These are phyloP conservation scores for Colletotrichum cordylinicola DNA, from an alignment of 2,329 filamentous ascomycete genomes.

Conservation along the genomic window DNA sequence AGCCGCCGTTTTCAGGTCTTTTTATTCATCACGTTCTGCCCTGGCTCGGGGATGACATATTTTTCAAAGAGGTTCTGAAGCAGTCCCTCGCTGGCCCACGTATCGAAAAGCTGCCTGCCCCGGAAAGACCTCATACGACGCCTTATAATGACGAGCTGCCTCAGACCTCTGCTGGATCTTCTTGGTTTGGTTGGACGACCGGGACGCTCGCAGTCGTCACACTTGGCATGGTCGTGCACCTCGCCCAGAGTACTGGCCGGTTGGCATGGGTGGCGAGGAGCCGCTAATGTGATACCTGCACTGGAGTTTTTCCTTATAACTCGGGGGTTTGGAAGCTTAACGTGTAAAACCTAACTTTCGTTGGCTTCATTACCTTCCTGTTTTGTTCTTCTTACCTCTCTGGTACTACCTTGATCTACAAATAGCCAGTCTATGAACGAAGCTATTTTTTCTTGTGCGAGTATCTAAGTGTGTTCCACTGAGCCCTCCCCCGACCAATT, in stretches of 20 bases:
- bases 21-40: neutral
- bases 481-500: too few relatives aligned
- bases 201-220: neutral
- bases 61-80: neutral
- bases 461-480: too few relatives aligned
- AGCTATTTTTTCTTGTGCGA: too few relatives aligned
- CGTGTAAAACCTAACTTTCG: too few relatives aligned
- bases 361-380: too few relatives aligned
- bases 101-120: neutral
- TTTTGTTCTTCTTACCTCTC: too few relatives aligned
- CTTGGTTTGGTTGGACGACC: neutral
- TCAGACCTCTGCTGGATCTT: neutral
- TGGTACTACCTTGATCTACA: too few relatives aligned
- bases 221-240: neutral
- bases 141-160: neutral
- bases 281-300: neutral
- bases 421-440: too few relatives aligned
- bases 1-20: neutral
- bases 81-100: neutral
- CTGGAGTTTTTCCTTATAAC: too few relatives aligned
- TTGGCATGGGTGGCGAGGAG: neutral
- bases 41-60: neutral
- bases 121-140: neutral
- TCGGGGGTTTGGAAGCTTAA: too few relatives aligned
- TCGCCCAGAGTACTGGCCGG: neutral